Evolutionary conservation across 441 rosid species (phyloP).

Genomic region (Euphorbia neoarborescens): DNA sequence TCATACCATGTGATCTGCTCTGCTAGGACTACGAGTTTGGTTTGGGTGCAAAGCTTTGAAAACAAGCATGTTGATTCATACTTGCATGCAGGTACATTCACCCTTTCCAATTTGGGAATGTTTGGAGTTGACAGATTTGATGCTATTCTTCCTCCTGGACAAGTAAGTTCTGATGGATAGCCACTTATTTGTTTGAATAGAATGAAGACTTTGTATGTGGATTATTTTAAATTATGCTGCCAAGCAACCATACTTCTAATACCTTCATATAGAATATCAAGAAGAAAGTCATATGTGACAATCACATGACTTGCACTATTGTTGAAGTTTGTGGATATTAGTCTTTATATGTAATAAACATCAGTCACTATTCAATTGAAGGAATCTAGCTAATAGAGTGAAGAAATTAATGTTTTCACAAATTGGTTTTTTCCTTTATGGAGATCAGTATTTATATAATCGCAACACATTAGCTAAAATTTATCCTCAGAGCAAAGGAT

Average conservation of each 20-base stretch:
- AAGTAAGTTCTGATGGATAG: constrained; percentile 35
- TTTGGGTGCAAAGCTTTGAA: constrained; percentile 1
- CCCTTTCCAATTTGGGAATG: constrained; percentile 89
- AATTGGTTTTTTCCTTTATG: neutral
- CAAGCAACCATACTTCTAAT: neutral
- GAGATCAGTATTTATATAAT: neutral
- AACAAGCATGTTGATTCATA: constrained; percentile 6
- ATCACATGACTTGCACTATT: neutral
- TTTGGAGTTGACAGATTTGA: constrained; percentile 93
- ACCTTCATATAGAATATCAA: neutral
- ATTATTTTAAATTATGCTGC: neutral
- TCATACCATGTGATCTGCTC: neutral
- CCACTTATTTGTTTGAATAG: neutral
- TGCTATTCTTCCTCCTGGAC: constrained; percentile 97
- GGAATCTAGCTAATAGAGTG: neutral
- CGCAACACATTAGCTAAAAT: neutral
- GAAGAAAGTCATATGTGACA: neutral
- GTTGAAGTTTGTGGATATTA: neutral
- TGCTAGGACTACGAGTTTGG: neutral
- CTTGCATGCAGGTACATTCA: constrained; percentile 70
- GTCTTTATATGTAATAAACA: neutral
- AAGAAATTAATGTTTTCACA: neutral
- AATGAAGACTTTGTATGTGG: neutral
- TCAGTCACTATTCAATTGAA: neutral
- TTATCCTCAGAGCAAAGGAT: neutral